phyloP scores from a whole-genome alignment of 257 asterid genomes.

The Verbascum thapsus region DNA sequence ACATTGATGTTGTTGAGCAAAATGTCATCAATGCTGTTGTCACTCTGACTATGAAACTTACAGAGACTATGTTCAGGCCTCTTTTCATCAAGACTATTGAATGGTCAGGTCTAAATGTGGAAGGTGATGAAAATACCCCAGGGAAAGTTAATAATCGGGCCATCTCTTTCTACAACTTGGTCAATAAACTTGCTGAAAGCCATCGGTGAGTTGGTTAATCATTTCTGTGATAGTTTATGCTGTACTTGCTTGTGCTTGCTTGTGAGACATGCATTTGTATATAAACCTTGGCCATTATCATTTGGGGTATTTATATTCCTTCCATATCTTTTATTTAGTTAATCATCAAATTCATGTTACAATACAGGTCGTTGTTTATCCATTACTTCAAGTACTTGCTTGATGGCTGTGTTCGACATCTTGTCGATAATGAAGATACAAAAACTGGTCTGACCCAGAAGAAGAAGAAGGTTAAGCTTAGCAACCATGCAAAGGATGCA shows the following conservation, averaged over 20 bases:
- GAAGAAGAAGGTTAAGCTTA: conserved; percentile 75
- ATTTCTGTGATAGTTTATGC: conserved; percentile 7
- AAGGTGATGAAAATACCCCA: conserved; percentile 39
- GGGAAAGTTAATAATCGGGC: conserved; percentile 53
- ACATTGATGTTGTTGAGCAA: conserved; percentile 67
- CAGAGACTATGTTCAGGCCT: conserved; percentile 83
- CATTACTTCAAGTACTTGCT: conserved; percentile 86
- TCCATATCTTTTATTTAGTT: conserved; percentile 5
- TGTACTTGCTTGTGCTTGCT: no score
- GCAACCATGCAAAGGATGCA: conserved; percentile 35
- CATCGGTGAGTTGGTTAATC: conserved; percentile 60
- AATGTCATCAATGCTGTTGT: conserved; percentile 64
- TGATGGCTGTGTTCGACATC: conserved; percentile 74
- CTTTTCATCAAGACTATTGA: conserved; percentile 84
- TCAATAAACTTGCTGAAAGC: conserved; percentile 75
- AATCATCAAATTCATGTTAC: conserved; percentile 13
- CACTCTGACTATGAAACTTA: conserved; percentile 75
- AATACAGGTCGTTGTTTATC: conserved; percentile 73
- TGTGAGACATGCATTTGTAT: no score
- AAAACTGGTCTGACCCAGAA: conserved; percentile 41
- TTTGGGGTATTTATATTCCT: neutral
- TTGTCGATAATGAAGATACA: conserved; percentile 45
- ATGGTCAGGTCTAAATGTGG: conserved; percentile 68
- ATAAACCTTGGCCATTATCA: no score
- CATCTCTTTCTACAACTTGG: conserved; percentile 80